Evolutionary conservation across 2,329 filamentous ascomycete species (phyloP), one percentile per base, ranked within the genome.

Genomic region (Myriosclerotinia curreyana): DNA sequence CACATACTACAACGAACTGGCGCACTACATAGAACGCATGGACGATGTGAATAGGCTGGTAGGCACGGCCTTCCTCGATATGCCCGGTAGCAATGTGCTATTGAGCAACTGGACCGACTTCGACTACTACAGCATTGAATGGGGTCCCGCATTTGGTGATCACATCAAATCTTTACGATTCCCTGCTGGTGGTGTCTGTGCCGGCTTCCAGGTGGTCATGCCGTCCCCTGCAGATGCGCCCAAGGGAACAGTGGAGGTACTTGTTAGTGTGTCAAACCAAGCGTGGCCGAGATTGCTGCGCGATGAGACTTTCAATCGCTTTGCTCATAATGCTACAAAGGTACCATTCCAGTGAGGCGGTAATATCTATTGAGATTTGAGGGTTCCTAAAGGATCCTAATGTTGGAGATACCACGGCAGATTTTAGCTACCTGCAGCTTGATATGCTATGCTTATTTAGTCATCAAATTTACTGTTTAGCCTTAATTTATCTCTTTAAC

Each of bases 61-160:
- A 49, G 56, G 42, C 44, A 60, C 56, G 14, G 56, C 56, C 12
- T 60, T 60, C 31, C 44, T 60, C 11, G 56, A 60, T 3, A 36
- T 60, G 40, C 56, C 56, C 15, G 56, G 56, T 48, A 48, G 44
- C 56, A 60, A 60, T 60, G 40, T 46, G 12, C 40, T 60, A 15
- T 25, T 60, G 5, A 60, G 42, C 31, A 48, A 46, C 22, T 60
- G 56, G 56, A 49, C 25, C 28, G 56, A 49, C 2, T 60, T 60
- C 28, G 56, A 60, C n/a, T 46, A 34, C 7, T 60, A 60, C n/a
- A 36, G 56, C 25, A 60, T 60, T 50, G 56, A 60, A 36, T 60
- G 56, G 56, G 56, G 56, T 17, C 56, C 40, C 17, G 31, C 28
- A 50, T 49, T 60, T 38, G 56, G 56, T 20, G 56, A 49, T 48